Base-by-base conservation (phyloP, 345 rosid species). In the Citrus inodora region DNA sequence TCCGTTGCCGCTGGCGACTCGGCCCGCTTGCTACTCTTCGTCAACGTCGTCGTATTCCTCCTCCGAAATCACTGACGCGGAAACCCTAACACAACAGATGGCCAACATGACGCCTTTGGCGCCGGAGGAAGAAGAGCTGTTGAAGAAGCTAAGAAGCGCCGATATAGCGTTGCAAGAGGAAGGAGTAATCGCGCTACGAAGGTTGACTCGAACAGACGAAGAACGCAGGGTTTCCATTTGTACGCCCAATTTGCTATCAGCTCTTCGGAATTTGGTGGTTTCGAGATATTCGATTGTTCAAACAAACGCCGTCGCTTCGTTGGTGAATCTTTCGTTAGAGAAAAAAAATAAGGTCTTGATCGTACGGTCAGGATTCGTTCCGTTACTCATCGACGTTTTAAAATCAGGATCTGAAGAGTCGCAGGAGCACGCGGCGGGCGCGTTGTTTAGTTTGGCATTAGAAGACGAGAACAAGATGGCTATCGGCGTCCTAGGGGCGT, bases 401-500 rank as follows among this genome's bases (percentile, higher is more conserved):
- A 90, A 91, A 59, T 85, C 94, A 11, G 97, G 97, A 22, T 88
- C 88, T 4, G 79, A 84, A 7, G 97, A 94, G 67, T 83, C 97
- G 13, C 93, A 88, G 71, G 93, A 92, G 30, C 98, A 93, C 78
- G 98, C 94, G 0, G 83, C 90, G 7, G 98, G 95, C 6, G 91
- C 92, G n/a, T 65, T 94, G 38, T 94, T 94, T 72, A 93, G 98
- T 56, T 82, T 94, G 67, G 90, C 98, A 24, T 80, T 93, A 14
- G 97, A 94, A 27, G 94, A 93, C 46, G 90, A 90, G 76, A 94
- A 89, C 80, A 91, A 90, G 80, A 92, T 90, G 87, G 97, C 94
- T 38, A 92, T 93, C 9, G 98, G 95, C 28, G 98, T 89, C 14
- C 80, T 94, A 42, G 97, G 98, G 8, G 98, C 95, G 48, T 79